Evolutionary conservation across 768 basidiomycete genomes (phyloP).

Genomic region (Steccherinum ochraceum): DNA sequence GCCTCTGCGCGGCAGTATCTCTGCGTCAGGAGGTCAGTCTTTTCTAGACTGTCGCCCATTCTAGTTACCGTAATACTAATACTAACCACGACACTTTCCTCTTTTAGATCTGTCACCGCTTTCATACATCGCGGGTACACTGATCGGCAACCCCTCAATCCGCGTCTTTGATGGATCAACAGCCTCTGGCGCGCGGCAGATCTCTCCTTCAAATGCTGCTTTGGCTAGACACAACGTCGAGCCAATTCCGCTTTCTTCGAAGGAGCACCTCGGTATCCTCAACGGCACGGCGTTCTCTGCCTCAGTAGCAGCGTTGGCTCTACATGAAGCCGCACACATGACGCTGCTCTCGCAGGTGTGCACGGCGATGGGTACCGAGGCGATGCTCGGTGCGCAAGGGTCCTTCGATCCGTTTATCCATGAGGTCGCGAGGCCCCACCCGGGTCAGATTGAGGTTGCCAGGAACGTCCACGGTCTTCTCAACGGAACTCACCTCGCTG

Average conservation of each 20-base stretch:
- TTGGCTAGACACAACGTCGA: slow-evolving; percentile 53
- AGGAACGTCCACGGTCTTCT: slow-evolving; percentile 64
- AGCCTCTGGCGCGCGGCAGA: slow-evolving; percentile 41
- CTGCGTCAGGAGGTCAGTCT: slow-evolving; percentile 67
- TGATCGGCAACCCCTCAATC: slow-evolving; percentile 77
- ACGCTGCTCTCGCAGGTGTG: slow-evolving; percentile 62
- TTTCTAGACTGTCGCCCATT: background rate
- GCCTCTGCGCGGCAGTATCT: slow-evolving; percentile 78
- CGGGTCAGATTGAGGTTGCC: slow-evolving; percentile 78
- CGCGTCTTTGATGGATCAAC: slow-evolving; percentile 56
- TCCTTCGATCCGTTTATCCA: slow-evolving; percentile 80
- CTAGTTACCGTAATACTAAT: background rate
- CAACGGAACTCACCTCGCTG: slow-evolving; percentile 60
- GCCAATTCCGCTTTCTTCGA: slow-evolving; percentile 62
- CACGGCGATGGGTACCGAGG: slow-evolving; percentile 83
- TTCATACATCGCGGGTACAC: slow-evolving; percentile 75
- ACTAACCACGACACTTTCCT: background rate
- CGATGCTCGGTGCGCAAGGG: slow-evolving; percentile 64
- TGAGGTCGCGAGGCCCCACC: slow-evolving; percentile 69
- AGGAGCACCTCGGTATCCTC: slow-evolving; percentile 75
- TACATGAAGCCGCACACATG: slow-evolving; percentile 66
- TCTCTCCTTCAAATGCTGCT: slow-evolving; percentile 51
- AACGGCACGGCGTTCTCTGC: slow-evolving; percentile 88
- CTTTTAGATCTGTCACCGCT: slow-evolving; percentile 70
- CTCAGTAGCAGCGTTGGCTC: slow-evolving; percentile 66